Evolutionary conservation across 192 early-diverging fungal genomes (phyloP).

Genomic region (Cladochytrium replicatum): DNA sequence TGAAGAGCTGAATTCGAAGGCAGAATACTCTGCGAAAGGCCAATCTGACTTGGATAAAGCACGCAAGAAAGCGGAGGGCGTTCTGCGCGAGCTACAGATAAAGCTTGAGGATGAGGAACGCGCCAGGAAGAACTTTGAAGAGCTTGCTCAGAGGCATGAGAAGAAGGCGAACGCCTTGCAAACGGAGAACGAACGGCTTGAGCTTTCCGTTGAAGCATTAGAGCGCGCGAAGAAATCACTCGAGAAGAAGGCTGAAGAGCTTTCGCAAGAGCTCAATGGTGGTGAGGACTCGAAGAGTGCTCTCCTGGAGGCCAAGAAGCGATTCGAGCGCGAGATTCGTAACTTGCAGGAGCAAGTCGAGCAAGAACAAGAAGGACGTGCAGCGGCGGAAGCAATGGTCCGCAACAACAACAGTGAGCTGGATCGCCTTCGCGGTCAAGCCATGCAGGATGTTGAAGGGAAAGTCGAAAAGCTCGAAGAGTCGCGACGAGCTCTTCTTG

Average conservation of each 20-base stretch:
- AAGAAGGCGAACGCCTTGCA: slow-evolving; percentile 55
- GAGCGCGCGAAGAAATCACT: slow-evolving; percentile 54
- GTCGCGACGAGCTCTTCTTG: slow-evolving; percentile 66
- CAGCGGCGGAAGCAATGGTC: slow-evolving; percentile 42
- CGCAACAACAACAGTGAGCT: slow-evolving; percentile 33
- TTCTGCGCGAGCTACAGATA: slow-evolving; percentile 38
- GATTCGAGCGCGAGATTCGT: slow-evolving; percentile 52
- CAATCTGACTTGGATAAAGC: slow-evolving; percentile 58
- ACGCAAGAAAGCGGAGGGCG: slow-evolving; percentile 43
- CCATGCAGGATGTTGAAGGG: slow-evolving; percentile 60
- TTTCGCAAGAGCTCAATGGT: slow-evolving; percentile 57
- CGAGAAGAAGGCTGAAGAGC: slow-evolving; percentile 59
- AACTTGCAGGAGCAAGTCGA: slow-evolving; percentile 40
- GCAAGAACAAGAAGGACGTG: slow-evolving; percentile 44
- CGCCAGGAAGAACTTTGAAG: slow-evolving; percentile 52
- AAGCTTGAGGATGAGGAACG: slow-evolving; percentile 56
- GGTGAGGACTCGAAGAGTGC: slow-evolving; percentile 55
- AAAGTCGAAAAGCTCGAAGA: slow-evolving; percentile 71
- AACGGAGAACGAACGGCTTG: slow-evolving; percentile 50
- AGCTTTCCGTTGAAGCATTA: slow-evolving; percentile 43
- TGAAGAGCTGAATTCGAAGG: slow-evolving; percentile 40
- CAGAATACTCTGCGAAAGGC: slow-evolving; percentile 50
- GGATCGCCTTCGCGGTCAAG: slow-evolving; percentile 44
- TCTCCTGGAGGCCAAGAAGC: slow-evolving; percentile 48
- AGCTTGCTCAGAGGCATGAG: slow-evolving; percentile 59